A percentile compares a stretch with the other conserved stretches of the same genome.
phyloP scores from a whole-genome alignment of 768 basidiomycete genomes.

The Pisolithus sp. region DNA sequence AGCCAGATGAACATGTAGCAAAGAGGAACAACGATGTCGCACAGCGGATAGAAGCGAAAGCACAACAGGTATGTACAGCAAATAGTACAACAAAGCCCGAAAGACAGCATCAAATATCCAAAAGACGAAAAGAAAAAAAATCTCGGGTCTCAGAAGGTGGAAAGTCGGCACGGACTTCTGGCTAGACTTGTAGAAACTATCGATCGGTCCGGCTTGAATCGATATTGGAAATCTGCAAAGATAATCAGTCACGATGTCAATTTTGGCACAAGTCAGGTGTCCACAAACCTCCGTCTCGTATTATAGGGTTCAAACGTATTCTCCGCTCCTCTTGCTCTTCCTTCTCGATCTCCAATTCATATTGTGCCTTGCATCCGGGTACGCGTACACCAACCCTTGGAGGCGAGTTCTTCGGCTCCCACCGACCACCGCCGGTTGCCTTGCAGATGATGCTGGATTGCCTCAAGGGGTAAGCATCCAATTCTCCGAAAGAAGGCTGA shows the following conservation, averaged over 20 bases:
- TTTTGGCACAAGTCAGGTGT: not conserved
- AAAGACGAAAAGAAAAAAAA: conserved; percentile 10
- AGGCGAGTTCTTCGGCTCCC: conserved; percentile 59
- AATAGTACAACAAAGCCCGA: conserved; percentile 8
- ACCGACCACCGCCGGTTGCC: conserved; percentile 72
- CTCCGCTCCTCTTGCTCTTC: conserved; percentile 49
- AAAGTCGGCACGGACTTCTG: conserved; percentile 44
- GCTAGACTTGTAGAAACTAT: conserved; percentile 38
- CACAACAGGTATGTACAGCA: conserved; percentile 2
- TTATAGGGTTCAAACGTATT: conserved; percentile 54
- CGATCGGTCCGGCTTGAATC: conserved; percentile 42
- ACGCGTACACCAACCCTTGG: conserved; percentile 41
- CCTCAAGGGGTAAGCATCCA: conserved; percentile 68
- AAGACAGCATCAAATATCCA: not conserved
- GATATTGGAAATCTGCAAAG: conserved; percentile 54
- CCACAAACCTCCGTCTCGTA: conserved; percentile 47
- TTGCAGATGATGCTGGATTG: conserved; percentile 67
- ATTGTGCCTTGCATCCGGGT: conserved; percentile 61
- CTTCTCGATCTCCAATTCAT: conserved; percentile 64
- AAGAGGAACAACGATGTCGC: not conserved
- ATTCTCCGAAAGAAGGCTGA: conserved; percentile 57
- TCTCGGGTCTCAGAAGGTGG: conserved; percentile 47
- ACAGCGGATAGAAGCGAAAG: not conserved
- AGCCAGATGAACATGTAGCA: not conserved
- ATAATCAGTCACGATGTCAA: conserved; percentile 3